These are phyloP conservation scores for Aleurites moluccanus DNA, from an alignment of 441 rosid genomes.

Conservation along the genomic window DNA sequence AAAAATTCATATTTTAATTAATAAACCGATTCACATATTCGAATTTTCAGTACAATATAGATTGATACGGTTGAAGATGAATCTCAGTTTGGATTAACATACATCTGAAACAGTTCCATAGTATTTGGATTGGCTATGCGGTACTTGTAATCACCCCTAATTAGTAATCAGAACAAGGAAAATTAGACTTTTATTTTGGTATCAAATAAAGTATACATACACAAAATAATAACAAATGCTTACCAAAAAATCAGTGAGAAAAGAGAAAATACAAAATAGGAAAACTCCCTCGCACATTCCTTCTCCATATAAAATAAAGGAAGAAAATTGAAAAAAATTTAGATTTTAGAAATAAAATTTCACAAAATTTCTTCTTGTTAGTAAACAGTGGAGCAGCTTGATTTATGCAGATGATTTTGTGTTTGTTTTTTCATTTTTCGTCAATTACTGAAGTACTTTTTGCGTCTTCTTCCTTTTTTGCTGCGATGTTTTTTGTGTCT, in stretches of 20 bases:
- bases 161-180: neutral
- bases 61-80: no score
- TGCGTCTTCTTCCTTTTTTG: constrained; percentile 17
- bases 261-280: neutral
- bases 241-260: constrained; percentile 9
- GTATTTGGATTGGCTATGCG: no score
- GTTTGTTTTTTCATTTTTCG: constrained; percentile 31
- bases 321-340: constrained; percentile 11
- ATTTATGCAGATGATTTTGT: constrained; percentile 20
- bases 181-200: constrained; percentile 27
- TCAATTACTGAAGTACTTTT: neutral
- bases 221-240: constrained; percentile 19
- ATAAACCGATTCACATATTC: no score
- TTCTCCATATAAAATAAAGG: no score
- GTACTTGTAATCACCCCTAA: no score
- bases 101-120: no score
- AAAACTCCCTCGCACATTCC: constrained; percentile 9
- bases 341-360: constrained; percentile 12
- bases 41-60: no score
- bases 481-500: neutral
- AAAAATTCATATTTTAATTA: no score
- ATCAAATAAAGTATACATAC: constrained; percentile 25
- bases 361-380: constrained; percentile 23
- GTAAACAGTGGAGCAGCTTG: constrained; percentile 11
- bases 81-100: no score